Evolutionary conservation across 1,139 yeast species (phyloP), one percentile per base, ranked within the genome.

Genomic region (Martiniozyma asiatica): DNA sequence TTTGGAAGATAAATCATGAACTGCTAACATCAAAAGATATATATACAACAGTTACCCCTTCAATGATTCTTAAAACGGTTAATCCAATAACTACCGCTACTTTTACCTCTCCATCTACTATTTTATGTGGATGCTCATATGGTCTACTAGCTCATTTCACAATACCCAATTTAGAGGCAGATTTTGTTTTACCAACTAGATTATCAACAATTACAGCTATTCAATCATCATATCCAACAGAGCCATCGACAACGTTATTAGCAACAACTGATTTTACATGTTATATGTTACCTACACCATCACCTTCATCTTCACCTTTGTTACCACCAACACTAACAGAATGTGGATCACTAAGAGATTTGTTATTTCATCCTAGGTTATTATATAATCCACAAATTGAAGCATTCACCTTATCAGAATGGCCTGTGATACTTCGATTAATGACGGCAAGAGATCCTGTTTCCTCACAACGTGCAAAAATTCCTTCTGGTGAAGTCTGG

Each of bases 121-220:
- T 84, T 2, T 47, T 77, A 1, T 71, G 73, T 20, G 94, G 94
- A 0, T 64, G 75, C 6, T 54, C 63, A 1, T 68, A 71, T 34
- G 96, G 96, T 0, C 60, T 59, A 22, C 53, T 84, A 6, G 76
- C 75, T 0, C 92, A 80, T 45, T 76, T 68, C 43, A 40, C 44
- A 4, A 26, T 33, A 8, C 13, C 11, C 11, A 7, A 9, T 10
- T 4, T 13, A 4, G 22, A 31, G 8, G 47, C 53, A 2, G 24
- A 36, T n/a, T 50, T 37, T 29, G 31, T 51, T 9, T 30, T 39
- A 8, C 36, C 50, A 5, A 32, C 47, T 1, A 40, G 37, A 12
- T 17, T 41, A 6, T 38, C 44, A 4, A 35, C 43, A 18, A 41
- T 51, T 7, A 27, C 39, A 10, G 35, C 41, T 6, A 23, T 50